A percentile compares a stretch with the other conserved stretches of the same genome.
phyloP scores from a whole-genome alignment of 2,329 filamentous ascomycete species.

The Penicillium sp. region DNA sequence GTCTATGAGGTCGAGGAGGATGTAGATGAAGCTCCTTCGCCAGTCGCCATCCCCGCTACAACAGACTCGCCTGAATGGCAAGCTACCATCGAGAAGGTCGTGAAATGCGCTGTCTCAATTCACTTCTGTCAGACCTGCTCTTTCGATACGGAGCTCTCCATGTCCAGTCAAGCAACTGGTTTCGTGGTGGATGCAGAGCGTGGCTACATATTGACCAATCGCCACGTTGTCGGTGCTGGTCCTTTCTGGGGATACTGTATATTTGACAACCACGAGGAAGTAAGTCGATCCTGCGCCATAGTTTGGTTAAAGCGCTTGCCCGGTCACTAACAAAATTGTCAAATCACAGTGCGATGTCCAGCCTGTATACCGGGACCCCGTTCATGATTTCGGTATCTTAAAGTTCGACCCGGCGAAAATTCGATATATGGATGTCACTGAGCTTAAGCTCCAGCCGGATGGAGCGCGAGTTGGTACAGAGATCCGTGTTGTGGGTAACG shows the following conservation, averaged over 20 bases:
- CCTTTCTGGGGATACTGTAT: slow-evolving; percentile 98
- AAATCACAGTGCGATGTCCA: slow-evolving; percentile 77
- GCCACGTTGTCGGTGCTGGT: slow-evolving; percentile 90
- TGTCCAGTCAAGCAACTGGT: slow-evolving; percentile 93
- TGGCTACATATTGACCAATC: slow-evolving; percentile 84
- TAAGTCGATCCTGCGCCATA: slow-evolving; percentile 29
- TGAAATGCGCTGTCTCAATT: slow-evolving; percentile 96
- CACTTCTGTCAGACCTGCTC: slow-evolving; percentile 97
- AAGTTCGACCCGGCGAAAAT: slow-evolving; percentile 94
- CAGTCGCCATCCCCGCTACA: slow-evolving; percentile 50
- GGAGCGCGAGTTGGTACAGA: slow-evolving; percentile 85
- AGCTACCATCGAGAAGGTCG: slow-evolving; percentile 88
- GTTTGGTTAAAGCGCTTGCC: not conserved
- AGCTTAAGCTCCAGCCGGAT: slow-evolving; percentile 78
- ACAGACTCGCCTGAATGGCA: slow-evolving; percentile 86
- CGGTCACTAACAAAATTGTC: not conserved
- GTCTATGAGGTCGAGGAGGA: slow-evolving; percentile 48
- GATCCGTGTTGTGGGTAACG: slow-evolving; percentile 96
- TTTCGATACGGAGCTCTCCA: slow-evolving; percentile 93
- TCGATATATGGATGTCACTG: slow-evolving; percentile 91
- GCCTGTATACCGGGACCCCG: slow-evolving; percentile 95
- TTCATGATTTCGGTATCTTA: slow-evolving; percentile 97
- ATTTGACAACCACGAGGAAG: slow-evolving; percentile 95
- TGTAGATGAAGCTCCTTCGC: slow-evolving; percentile 47
- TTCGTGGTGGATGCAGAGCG: slow-evolving; percentile 95